Evolutionary conservation across 148 eudicot genomes (phyloP).

Genomic region (Persicaria maculosa): DNA sequence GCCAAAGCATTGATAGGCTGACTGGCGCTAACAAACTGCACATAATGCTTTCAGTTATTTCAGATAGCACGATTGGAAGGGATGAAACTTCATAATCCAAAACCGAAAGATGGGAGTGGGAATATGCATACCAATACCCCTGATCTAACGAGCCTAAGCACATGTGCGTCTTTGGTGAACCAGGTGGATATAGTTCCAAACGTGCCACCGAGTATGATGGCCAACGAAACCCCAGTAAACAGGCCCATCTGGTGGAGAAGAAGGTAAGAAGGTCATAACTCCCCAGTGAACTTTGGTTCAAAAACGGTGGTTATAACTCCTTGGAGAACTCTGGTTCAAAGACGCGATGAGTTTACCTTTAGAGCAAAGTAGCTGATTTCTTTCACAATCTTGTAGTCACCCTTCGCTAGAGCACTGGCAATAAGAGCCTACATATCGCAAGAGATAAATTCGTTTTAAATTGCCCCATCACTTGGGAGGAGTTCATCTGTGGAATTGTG

Average conservation of each 20-base stretch:
- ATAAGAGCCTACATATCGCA: conserved; percentile 6
- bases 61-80: background rate
- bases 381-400: conserved; percentile 6
- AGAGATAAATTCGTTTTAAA: background rate
- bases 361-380: conserved; percentile 10
- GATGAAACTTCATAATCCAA: background rate
- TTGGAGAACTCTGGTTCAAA: too few relatives aligned
- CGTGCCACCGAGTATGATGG: conserved; percentile 1
- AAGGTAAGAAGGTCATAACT: background rate
- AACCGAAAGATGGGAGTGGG: background rate
- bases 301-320: too few relatives aligned
- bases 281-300: too few relatives aligned
- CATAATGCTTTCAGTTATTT: background rate
- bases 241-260: conserved; percentile 7
- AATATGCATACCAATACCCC: conserved; percentile 1
- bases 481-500: too few relatives aligned
- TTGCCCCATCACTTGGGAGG: too few relatives aligned
- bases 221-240: conserved; percentile 2
- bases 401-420: conserved; percentile 7
- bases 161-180: conserved; percentile 10
- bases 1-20: conserved; percentile 9
- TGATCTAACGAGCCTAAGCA: conserved; percentile 8
- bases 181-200: conserved; percentile 12
- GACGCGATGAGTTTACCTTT: background rate
- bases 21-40: conserved; percentile 11